These are phyloP conservation scores for Aspergillus aculeatus DNA, from an alignment of 2,329 filamentous ascomycete species.

Conservation along the genomic window DNA sequence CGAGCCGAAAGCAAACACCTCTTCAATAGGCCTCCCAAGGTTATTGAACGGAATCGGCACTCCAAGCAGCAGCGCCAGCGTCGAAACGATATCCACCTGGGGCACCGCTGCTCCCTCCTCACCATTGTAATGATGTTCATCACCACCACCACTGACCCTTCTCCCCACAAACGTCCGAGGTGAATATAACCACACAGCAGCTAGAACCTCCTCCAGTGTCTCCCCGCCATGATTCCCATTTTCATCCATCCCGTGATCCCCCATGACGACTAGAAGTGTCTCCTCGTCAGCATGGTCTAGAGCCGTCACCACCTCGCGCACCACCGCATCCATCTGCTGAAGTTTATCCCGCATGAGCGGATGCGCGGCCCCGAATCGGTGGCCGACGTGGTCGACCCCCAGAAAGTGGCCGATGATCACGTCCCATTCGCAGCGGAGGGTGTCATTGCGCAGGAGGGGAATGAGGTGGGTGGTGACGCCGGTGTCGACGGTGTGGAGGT, in stretches of 20 bases:
- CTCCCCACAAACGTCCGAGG: constrained; percentile 56
- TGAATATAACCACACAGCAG: constrained; percentile 97
- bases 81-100: constrained; percentile 92
- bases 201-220: constrained; percentile 90
- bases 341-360: constrained; percentile 86
- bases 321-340: constrained; percentile 79
- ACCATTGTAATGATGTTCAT: not conserved
- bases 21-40: constrained; percentile 84
- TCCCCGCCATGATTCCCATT: constrained; percentile 87
- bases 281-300: constrained; percentile 66
- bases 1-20: constrained; percentile 68
- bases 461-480: constrained; percentile 82
- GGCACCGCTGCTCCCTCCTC: constrained; percentile 36
- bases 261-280: constrained; percentile 92
- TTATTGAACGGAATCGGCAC: constrained; percentile 95
- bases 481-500: constrained; percentile 92
- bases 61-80: constrained; percentile 78
- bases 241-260: constrained; percentile 66
- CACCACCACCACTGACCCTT: not conserved
- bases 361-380: constrained; percentile 91
- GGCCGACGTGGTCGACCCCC: constrained; percentile 92
- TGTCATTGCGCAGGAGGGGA: constrained; percentile 67
- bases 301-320: constrained; percentile 66
- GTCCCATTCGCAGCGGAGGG: constrained; percentile 69
- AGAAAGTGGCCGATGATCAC: constrained; percentile 89